phyloP scores from a whole-genome alignment of 2,329 filamentous ascomycete species.

The Sordariomycetes sp. region DNA sequence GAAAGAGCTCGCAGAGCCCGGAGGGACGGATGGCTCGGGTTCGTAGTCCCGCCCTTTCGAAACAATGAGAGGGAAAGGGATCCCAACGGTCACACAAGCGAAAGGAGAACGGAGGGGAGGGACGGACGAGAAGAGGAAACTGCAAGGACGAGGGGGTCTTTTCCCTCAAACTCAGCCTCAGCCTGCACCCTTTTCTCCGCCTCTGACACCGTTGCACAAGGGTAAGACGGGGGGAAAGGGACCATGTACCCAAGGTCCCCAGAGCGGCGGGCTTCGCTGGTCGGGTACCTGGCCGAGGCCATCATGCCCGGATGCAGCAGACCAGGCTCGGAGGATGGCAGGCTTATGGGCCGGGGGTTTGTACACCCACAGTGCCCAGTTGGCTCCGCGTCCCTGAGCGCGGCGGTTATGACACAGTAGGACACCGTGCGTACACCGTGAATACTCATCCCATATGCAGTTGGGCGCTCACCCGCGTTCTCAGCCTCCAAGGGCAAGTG shows the following conservation, averaged over 20 bases:
- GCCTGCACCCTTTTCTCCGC: background rate
- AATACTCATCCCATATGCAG: background rate
- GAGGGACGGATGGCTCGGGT: too few species aligned
- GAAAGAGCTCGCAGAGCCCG: too few species aligned
- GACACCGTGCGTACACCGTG: background rate
- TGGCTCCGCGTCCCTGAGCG: background rate
- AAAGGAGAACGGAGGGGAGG: background rate
- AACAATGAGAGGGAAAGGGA: background rate
- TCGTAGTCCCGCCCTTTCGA: too few species aligned
- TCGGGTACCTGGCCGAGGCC: too few species aligned
- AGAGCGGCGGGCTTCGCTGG: background rate
- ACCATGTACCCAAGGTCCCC: background rate
- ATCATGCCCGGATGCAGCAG: background rate
- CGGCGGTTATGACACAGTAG: background rate
- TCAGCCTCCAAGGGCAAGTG: background rate
- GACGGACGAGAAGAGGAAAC: background rate
- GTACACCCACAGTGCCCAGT: background rate
- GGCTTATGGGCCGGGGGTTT: background rate
- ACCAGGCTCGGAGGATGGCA: background rate
- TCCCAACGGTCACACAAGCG: background rate
- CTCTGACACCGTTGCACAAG: background rate
- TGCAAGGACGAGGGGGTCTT: background rate
- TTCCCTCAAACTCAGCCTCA: conserved; percentile 1
- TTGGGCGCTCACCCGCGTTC: background rate
- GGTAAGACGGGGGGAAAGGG: background rate